These are phyloP conservation scores for Coix lacrymajobi DNA, from an alignment of 176 grass and related monocot genomes.

Conservation along the genomic window DNA sequence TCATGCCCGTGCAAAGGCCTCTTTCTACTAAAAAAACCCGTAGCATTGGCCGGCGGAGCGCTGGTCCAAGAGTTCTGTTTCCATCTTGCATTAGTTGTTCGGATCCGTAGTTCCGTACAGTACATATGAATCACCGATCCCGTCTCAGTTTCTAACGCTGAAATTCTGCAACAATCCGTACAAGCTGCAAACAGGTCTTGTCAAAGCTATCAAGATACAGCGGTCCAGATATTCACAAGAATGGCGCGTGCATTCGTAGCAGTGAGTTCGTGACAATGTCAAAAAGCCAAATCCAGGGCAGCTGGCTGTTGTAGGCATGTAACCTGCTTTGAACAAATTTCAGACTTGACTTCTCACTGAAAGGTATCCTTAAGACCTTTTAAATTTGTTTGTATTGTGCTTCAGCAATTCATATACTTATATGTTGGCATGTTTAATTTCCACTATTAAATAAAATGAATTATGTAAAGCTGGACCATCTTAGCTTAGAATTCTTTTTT, in stretches of 20 bases:
- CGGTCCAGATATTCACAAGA: neutral
- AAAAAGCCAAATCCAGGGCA: neutral
- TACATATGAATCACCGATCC: neutral
- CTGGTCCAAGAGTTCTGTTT: neutral
- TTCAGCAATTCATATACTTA: neutral
- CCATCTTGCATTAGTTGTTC: neutral
- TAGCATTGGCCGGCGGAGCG: neutral
- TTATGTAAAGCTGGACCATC: no score
- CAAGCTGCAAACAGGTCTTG: neutral
- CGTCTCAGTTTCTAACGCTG: neutral
- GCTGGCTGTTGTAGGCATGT: neutral
- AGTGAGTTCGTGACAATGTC: neutral
- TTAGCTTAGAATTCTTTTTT: no score
- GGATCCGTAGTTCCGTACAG: neutral
- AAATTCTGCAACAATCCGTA: neutral
- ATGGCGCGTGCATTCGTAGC: neutral
- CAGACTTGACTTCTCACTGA: neutral
- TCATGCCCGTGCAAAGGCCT: neutral
- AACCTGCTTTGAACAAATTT: neutral
- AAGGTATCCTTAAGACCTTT: neutral
- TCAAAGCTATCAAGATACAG: neutral
- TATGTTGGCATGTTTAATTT: neutral
- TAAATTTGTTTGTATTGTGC: neutral
- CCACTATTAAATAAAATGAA: neutral
- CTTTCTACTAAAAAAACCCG: neutral